Base-by-base conservation (phyloP, 2,329 filamentous ascomycete species). In the Claviceps sp. region DNA sequence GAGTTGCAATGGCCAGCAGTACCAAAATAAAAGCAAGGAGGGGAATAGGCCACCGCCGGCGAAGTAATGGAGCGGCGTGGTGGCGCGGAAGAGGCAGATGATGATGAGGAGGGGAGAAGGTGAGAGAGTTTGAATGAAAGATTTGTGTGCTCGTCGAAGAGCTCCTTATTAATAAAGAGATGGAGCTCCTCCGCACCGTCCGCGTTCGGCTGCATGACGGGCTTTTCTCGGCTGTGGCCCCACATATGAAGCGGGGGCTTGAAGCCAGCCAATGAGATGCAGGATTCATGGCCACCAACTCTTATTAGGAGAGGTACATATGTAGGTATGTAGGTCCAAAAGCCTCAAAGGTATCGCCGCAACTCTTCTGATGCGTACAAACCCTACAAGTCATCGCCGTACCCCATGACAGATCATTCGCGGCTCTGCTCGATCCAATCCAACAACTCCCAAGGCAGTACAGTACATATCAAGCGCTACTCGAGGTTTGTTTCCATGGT, bases 101-200 rank as follows among this genome's bases (percentile, higher is more conserved):
- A 55, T 42, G 46, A 54, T 48, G 50, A 47, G 16, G 44, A 19
- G 17, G 4, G 22, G 17, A 10, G 44, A 47, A 37, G 44, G 5
- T 47, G 44, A 37, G 26, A 47, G 24, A 45, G 52, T 64, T 58
- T 59, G 59, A 44, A 58, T 60, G 58, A 66, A 65, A 59, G 64
- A 60, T 67, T 66, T 65, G 63, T 59, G 61, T 63, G 58, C 34
- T 63, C 57, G 57, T 52, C 19, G 52, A 48, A 51, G 56, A 40
- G 50, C 42, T 8, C 42, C 16, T 41, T 58, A 59, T 41, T 58
- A 59, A 57, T 60, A 61, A 34, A 11, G 30, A 63, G 62, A 56
- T 66, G 63, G 62, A 58, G 51, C 52, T 55, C 52, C 58, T 57
- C 56, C 49, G 50, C 47, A 55, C 56, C 55, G 59, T 37, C 14